Evolutionary conservation across 2,329 filamentous ascomycete species (phyloP).

Genomic region (Monilinia fructicola): DNA sequence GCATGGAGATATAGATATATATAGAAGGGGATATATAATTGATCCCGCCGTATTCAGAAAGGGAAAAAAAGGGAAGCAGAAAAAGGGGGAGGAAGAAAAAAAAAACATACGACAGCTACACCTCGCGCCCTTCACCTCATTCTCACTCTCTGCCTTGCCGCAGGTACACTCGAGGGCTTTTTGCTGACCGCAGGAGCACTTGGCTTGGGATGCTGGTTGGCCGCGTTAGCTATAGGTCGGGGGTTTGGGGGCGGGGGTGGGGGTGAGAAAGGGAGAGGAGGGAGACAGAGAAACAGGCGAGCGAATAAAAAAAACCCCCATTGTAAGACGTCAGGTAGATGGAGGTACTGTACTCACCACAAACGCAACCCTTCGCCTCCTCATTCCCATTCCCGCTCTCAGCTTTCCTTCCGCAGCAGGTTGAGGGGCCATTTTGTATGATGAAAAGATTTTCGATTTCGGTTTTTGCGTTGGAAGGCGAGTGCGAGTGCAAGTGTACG

Average conservation of each 20-base stretch:
- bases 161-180: constrained; percentile 85
- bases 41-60: no score
- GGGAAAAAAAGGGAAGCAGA: constrained; percentile 40
- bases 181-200: constrained; percentile 88
- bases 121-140: constrained; percentile 67
- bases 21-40: no score
- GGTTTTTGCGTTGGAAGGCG: not conserved
- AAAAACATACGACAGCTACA: constrained; percentile 69
- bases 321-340: no score
- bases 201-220: constrained; percentile 63
- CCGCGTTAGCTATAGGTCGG: no score
- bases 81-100: constrained; percentile 38
- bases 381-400: no score
- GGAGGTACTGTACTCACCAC: no score
- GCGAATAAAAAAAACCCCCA: not conserved
- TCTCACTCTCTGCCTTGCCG: constrained; percentile 73
- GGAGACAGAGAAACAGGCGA: not conserved
- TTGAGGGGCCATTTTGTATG: constrained; percentile 33
- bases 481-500: no score
- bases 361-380: constrained; percentile 36
- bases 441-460: no score
- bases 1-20: no score
- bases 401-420: constrained; percentile 39
- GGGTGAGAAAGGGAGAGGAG: not conserved
- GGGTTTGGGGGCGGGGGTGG: not conserved